These are phyloP conservation scores for Boletus fagicola DNA, from an alignment of 768 basidiomycete species.

Conservation along the genomic window DNA sequence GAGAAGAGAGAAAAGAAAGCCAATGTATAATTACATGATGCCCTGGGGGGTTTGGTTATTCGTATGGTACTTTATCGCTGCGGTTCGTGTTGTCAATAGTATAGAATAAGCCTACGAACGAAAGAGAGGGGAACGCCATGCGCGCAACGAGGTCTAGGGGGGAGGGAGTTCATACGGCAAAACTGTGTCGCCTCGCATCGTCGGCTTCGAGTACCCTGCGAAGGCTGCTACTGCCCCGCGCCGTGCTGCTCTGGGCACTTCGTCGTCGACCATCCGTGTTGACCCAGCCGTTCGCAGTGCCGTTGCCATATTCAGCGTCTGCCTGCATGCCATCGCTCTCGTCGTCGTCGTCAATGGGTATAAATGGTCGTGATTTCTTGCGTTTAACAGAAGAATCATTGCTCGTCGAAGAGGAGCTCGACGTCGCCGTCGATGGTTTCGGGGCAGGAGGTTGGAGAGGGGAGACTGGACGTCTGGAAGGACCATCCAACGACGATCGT, in stretches of 20 bases:
- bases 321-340: slow-evolving; percentile 72
- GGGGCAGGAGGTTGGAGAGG: slow-evolving; percentile 33
- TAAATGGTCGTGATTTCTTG: slow-evolving; percentile 53
- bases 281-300: slow-evolving; percentile 45
- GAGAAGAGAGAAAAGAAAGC: not conserved
- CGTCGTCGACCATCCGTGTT: slow-evolving; percentile 59
- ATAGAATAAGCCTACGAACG: slow-evolving; percentile 36
- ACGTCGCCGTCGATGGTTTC: slow-evolving; percentile 37
- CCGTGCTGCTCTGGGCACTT: slow-evolving; percentile 26
- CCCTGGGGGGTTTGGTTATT: slow-evolving; percentile 17
- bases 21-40: slow-evolving; percentile 31
- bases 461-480: slow-evolving; percentile 33
- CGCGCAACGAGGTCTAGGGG: slow-evolving; percentile 12
- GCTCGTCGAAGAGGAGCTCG: slow-evolving; percentile 31
- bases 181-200: slow-evolving; percentile 64
- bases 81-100: slow-evolving; percentile 31
- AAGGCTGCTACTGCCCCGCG: slow-evolving; percentile 26
- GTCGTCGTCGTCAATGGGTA: slow-evolving; percentile 47
- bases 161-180: slow-evolving; percentile 45
- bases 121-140: slow-evolving; percentile 10
- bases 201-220: slow-evolving; percentile 40
- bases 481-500: slow-evolving; percentile 39
- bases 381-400: slow-evolving; percentile 37
- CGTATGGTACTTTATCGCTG: slow-evolving; percentile 21
- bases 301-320: slow-evolving; percentile 58